Evolutionary conservation across 1,284 basidiomycete species (phyloP), one percentile per base, ranked within the genome.

Genomic region (Leccinum subrobustum): DNA sequence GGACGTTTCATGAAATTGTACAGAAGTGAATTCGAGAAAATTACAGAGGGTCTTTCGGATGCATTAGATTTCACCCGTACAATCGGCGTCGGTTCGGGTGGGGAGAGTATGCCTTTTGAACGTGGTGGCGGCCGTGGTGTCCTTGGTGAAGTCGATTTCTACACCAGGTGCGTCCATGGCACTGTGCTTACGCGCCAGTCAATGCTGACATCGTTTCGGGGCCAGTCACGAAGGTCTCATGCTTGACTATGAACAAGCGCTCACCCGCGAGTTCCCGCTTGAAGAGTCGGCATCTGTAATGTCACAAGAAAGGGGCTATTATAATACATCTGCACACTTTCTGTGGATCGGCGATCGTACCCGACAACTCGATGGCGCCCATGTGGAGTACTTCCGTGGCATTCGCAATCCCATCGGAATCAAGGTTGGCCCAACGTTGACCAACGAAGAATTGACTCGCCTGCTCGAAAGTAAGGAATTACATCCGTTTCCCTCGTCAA

Each of bases 311-410:
- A 78, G 75, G 52, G 81, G 79, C n/a, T 81, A 82, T 70, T 95
- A 94, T 76, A 93, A 94, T 69, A 90, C 92, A 7, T 93, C 93
- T 6, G 92, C 93, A 5, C 96, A 97, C 74, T 96, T 96, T 75
- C 77, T 98, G 61, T 99, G 96, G 96, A 92, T 99, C 58, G 96
- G 96, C 0, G 96, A 99, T 77, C 85, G 96, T 54, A 99, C 96
- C n/a, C 80, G 96, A 51, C 93, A 97, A 75, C 78, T 98, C 3
- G 86, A 89, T 62, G 95, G 95, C 16, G 96, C 96, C 1, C 96
- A 99, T 72, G 88, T 98, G 33, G 96, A 98, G 78, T 96, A 96
- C 75, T 96, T 96, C 76, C 81, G 94, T 54, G 95, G 96, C 4
- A 93, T 99, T 61, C 84, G 93, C 54, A 99, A 99, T 75, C 96